Evolutionary conservation across 164 flowering plant genomes (phyloP).

Genomic region (Chloranthus sessilifolius): DNA sequence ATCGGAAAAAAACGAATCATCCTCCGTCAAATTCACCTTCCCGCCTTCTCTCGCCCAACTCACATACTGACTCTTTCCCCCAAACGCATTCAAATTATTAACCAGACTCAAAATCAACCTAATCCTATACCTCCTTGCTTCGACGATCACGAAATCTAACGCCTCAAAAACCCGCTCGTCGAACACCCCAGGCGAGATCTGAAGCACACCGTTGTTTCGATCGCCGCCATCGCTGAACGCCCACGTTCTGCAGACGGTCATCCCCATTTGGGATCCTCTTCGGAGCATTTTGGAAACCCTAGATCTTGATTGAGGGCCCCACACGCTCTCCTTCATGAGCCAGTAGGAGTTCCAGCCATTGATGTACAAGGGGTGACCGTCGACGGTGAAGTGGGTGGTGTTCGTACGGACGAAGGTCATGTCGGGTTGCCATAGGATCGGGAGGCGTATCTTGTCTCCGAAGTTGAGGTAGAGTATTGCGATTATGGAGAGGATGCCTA

Average conservation of each 20-base stretch:
- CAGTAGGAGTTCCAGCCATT: conserved; percentile 17
- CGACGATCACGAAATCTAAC: conserved; percentile 53
- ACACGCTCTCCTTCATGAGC: conserved; percentile 21
- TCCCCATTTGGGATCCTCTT: conserved; percentile 51
- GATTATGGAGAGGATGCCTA: conserved; percentile 22
- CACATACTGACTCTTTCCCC: conserved; percentile 61
- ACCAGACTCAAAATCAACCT: conserved; percentile 57
- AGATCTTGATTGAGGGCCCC: conserved; percentile 25
- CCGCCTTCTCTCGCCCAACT: conserved; percentile 57
- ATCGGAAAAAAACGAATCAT: conserved; percentile 53
- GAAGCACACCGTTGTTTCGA: conserved; percentile 52
- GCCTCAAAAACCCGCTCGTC: conserved; percentile 57
- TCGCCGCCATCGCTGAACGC: conserved; percentile 67
- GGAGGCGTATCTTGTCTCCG: conserved; percentile 24
- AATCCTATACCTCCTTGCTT: conserved; percentile 47
- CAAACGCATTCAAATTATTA: conserved; percentile 55
- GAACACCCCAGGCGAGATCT: conserved; percentile 49
- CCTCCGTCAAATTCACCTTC: conserved; percentile 26
- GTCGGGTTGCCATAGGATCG: conserved; percentile 29
- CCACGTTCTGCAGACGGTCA: conserved; percentile 67
- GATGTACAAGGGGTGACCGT: conserved; percentile 5
- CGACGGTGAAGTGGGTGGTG: conserved; percentile 32
- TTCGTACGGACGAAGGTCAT: conserved; percentile 38
- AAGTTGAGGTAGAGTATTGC: conserved; percentile 31
- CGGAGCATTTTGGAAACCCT: conserved; percentile 41